These are phyloP conservation scores for Debaryomyces castellii DNA, from an alignment of 805 yeast genomes.

Conservation along the genomic window DNA sequence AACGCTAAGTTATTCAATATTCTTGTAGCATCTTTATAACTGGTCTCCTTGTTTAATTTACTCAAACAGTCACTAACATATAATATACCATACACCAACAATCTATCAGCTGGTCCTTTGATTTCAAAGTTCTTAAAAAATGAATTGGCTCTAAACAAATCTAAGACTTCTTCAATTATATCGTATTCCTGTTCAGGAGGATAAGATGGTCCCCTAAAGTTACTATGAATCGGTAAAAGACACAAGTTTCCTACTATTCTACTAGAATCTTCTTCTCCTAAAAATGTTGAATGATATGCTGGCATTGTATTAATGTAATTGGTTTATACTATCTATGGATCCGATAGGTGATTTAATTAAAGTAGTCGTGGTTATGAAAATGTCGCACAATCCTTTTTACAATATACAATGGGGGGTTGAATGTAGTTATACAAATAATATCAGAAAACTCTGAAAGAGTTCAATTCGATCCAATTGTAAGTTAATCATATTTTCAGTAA, in stretches of 20 bases:
- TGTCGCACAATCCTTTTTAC: background rate
- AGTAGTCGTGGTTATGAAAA: background rate
- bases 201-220: constrained; percentile 88
- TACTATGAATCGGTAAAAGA: constrained; percentile 80
- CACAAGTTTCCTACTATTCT: constrained; percentile 78
- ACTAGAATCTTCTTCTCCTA: constrained; percentile 57
- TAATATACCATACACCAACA: constrained; percentile 89
- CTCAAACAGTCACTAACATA: constrained; percentile 83
- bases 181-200: constrained; percentile 75
- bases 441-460: no score
- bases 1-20: constrained; percentile 80
- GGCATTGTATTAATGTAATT: constrained; percentile 28
- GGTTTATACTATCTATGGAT: background rate
- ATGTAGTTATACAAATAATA: no score
- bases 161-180: constrained; percentile 86
- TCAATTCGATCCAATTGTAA: no score
- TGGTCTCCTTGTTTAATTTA: constrained; percentile 49
- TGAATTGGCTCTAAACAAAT: constrained; percentile 91
- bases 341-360: background rate
- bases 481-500: no score
- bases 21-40: constrained; percentile 60
- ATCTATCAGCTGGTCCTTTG: constrained; percentile 91
- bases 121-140: constrained; percentile 96
- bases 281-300: constrained; percentile 81
- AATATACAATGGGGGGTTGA: background rate